phyloP scores from a whole-genome alignment of 441 rosid genomes.

The Populus tomentosa region DNA sequence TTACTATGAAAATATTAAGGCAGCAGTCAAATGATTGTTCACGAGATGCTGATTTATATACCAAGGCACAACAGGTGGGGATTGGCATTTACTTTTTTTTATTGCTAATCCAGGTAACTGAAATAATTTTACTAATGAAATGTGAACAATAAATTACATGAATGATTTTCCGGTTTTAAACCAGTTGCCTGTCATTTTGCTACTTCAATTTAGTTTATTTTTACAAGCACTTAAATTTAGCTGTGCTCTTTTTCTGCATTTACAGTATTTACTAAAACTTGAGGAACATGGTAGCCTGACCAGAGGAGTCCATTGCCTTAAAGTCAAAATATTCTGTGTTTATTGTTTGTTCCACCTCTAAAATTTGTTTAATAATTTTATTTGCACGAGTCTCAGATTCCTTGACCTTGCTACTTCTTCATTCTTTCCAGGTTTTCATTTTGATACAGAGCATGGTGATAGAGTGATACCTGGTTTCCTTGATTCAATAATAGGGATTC shows the following conservation, averaged over 20 bases:
- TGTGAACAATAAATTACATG: not conserved
- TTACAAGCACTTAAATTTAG: not conserved
- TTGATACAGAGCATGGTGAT: conserved; percentile 88
- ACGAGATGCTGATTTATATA: not conserved
- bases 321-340: not conserved
- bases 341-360: not conserved
- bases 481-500: conserved; percentile 62
- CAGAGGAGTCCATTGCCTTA: not conserved
- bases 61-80: not conserved
- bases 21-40: not conserved
- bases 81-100: not conserved
- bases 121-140: not conserved
- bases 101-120: not conserved
- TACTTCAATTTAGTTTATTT: no score
- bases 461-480: conserved; percentile 80
- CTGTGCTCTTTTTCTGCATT: not conserved
- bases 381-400: not conserved
- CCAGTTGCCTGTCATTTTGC: not conserved
- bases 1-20: not conserved
- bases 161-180: not conserved
- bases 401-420: not conserved
- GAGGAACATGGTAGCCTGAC: not conserved
- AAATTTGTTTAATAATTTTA: not conserved
- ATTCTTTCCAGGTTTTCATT: conserved; percentile 59
- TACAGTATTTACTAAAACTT: not conserved